These are phyloP conservation scores for Candolleomyces eurysporus DNA, from an alignment of 768 basidiomycete genomes.

Conservation along the genomic window DNA sequence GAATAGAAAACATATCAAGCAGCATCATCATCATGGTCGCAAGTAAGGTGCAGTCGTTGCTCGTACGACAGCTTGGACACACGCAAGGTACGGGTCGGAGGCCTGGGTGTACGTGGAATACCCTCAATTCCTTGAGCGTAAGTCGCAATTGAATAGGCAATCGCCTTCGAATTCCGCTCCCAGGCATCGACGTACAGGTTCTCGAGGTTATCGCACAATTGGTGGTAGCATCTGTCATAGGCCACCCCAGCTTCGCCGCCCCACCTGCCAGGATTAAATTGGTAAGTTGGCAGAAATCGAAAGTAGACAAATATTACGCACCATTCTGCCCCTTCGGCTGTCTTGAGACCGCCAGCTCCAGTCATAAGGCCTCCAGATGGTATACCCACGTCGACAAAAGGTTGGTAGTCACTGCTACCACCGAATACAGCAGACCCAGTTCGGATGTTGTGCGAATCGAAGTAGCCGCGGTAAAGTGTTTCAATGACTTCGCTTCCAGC, in stretches of 20 bases:
- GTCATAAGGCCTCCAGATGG: constrained; percentile 28
- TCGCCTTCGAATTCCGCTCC: constrained; percentile 22
- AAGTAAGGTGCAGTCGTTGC: constrained; percentile 2
- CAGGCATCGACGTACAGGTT: constrained; percentile 23
- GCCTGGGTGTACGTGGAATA: constrained; percentile 14
- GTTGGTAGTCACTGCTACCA: constrained; percentile 29
- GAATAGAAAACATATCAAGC: background rate
- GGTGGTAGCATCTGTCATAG: constrained; percentile 29
- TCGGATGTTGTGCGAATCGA: constrained; percentile 12
- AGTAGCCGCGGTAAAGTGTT: constrained; percentile 24
- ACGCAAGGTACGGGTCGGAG: background rate
- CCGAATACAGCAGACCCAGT: constrained; percentile 22
- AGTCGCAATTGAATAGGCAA: constrained; percentile 22
- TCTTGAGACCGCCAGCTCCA: constrained; percentile 27
- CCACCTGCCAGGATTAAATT: constrained; percentile 19
- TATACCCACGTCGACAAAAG: constrained; percentile 28
- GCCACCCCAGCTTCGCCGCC: constrained; percentile 25
- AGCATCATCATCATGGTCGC: constrained; percentile 5
- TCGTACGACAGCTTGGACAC: constrained; percentile 7
- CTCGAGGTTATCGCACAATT: constrained; percentile 24
- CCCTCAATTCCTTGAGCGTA: constrained; percentile 19
- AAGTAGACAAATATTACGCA: constrained; percentile 5
- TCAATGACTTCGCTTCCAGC: constrained; percentile 29
- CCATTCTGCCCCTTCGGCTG: constrained; percentile 20
- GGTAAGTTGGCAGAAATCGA: background rate